These are phyloP conservation scores for Hyaloscypha bicolor DNA, from an alignment of 495 filamentous ascomycete genomes.

Conservation along the genomic window DNA sequence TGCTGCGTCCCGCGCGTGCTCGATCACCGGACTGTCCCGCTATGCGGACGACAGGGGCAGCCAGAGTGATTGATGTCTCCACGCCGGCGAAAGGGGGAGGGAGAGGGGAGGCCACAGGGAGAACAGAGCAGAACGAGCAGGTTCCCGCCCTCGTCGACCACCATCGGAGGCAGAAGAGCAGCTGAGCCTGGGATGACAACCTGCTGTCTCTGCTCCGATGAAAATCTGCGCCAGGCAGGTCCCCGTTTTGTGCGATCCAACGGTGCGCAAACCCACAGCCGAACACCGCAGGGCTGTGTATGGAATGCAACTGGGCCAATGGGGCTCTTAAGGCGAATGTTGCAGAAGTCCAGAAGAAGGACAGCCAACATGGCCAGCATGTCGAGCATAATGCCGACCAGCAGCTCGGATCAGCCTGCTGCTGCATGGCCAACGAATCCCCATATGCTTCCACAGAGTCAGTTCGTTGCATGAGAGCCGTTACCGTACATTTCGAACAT, in stretches of 20 bases:
- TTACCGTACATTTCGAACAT: not conserved
- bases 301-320: constrained; percentile 16
- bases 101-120: not conserved
- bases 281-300: constrained; percentile 20
- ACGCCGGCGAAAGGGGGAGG: not conserved
- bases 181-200: not conserved
- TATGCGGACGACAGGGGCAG: not conserved
- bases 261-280: constrained; percentile 12
- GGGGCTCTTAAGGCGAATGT: constrained; percentile 9
- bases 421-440: constrained; percentile 23
- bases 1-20: not conserved
- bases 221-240: constrained; percentile 1
- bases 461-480: not conserved
- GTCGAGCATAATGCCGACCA: constrained; percentile 1
- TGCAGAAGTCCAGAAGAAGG: not conserved
- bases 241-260: constrained; percentile 9
- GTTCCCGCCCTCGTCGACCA: too few species aligned
- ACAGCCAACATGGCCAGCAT: not conserved
- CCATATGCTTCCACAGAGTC: constrained; percentile 1
- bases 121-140: too few species aligned
- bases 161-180: not conserved
- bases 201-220: not conserved
- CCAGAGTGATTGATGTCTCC: not conserved
- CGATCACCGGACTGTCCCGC: not conserved
- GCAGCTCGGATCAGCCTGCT: not conserved